A percentile compares a stretch with the other conserved stretches of the same genome.
Evolutionary conservation across 2,329 filamentous ascomycete species (phyloP).

Genomic region (Zymoseptoria passerinii): DNA sequence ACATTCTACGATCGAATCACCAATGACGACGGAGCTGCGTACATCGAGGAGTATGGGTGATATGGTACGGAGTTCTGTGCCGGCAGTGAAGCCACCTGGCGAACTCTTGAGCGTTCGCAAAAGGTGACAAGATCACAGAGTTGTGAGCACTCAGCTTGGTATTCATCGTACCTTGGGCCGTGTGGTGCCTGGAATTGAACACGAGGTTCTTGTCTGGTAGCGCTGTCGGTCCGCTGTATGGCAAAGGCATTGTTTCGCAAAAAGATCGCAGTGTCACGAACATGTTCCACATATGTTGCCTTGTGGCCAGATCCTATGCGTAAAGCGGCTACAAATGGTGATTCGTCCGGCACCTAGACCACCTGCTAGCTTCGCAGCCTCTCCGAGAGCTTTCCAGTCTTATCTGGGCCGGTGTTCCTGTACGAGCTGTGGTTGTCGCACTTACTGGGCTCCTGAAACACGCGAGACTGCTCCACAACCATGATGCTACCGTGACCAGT

Average conservation of each 20-base stretch:
- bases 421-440: background rate
- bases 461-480: background rate
- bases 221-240: background rate
- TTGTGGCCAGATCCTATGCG: background rate
- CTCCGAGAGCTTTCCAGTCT: background rate
- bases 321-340: background rate
- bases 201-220: background rate
- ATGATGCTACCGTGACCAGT: background rate
- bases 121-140: background rate
- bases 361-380: background rate
- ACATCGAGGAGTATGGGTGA: background rate
- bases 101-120: background rate
- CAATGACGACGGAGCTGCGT: background rate
- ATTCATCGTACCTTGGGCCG: background rate
- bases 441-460: background rate
- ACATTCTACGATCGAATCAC: background rate
- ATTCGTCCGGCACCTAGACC: background rate
- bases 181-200: background rate
- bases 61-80: background rate
- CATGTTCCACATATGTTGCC: background rate
- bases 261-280: background rate
- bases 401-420: background rate
- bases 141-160: background rate
- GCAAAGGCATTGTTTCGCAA: background rate
- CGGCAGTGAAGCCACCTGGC: background rate